phyloP scores from a whole-genome alignment of 2,329 filamentous ascomycete species.

The Colletotrichum sidae region DNA sequence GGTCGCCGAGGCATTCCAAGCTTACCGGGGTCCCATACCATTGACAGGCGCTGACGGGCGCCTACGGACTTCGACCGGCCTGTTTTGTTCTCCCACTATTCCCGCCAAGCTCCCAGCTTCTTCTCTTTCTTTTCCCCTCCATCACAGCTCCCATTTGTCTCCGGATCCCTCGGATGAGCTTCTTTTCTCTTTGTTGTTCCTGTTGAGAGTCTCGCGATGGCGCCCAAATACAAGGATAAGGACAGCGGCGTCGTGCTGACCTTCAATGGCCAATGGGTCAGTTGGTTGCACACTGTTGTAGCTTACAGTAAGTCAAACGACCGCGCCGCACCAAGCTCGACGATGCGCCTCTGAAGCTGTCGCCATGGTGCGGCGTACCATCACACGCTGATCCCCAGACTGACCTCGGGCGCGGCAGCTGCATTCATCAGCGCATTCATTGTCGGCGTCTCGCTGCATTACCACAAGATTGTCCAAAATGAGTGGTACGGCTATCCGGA shows the following conservation, averaged over 20 bases:
- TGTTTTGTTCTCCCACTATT: neutral
- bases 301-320: constrained; percentile 75
- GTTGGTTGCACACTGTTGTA: constrained; percentile 84
- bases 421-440: constrained; percentile 90
- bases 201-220: constrained; percentile 47
- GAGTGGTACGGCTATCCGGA: constrained; percentile 94
- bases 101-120: constrained; percentile 7
- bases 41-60: neutral
- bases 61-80: no score
- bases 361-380: neutral
- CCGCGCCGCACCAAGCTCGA: no score
- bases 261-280: constrained; percentile 90
- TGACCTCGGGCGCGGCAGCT: constrained; percentile 56
- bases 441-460: constrained; percentile 86
- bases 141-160: constrained; percentile 8
- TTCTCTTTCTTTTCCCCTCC: constrained; percentile 22
- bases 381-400: neutral
- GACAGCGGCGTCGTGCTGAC: constrained; percentile 68
- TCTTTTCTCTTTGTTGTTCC: constrained; percentile 30
- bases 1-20: constrained; percentile 21
- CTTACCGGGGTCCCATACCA: neutral
- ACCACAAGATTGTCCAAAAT: constrained; percentile 97
- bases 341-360: neutral
- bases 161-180: constrained; percentile 48
- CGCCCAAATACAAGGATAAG: constrained; percentile 72